Conservation (phyloP, 352 stramenopile species). For the Globisporangium megalacanthum region DNA sequence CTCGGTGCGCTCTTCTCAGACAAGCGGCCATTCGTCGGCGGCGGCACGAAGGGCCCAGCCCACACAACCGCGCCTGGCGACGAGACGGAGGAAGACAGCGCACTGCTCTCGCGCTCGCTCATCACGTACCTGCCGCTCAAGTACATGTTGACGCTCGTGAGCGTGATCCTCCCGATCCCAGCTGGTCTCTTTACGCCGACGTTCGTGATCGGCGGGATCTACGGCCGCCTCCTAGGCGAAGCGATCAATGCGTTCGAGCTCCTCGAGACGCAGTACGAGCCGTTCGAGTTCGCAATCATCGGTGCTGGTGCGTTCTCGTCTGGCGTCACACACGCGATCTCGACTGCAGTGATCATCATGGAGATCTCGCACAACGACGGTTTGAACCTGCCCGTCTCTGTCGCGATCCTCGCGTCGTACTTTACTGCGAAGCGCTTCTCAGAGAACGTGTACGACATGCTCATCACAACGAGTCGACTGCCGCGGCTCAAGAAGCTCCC, state of each 20-base stretch:
- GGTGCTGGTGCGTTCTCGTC: conserved; percentile 88
- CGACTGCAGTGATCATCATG: conserved; percentile 92
- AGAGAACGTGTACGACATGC: conserved; percentile 88
- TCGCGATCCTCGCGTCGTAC: conserved; percentile 87
- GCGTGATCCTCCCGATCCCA: conserved; percentile 67
- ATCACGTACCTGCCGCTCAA: conserved; percentile 78
- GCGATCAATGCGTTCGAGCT: conserved; percentile 59
- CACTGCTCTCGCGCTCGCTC: conserved; percentile 66
- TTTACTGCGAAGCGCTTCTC: conserved; percentile 89
- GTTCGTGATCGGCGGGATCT: conserved; percentile 83
- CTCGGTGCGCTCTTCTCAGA: conserved; percentile 59
- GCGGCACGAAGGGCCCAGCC: conserved; percentile 1
- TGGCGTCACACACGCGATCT: conserved; percentile 90
- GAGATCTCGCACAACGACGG: conserved; percentile 87
- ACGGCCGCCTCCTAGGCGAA: conserved; percentile 74
- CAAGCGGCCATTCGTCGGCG: conserved; percentile 39
- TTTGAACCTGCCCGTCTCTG: conserved; percentile 81
- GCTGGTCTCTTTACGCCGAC: conserved; percentile 79
- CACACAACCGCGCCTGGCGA: not conserved
- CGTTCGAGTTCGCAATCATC: conserved; percentile 92
- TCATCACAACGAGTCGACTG: conserved; percentile 80
- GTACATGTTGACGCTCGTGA: conserved; percentile 68
- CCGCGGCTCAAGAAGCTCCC: conserved; percentile 77
- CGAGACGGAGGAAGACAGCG: conserved; percentile 27
- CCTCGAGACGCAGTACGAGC: conserved; percentile 64